Conservation (phyloP, 768 basidiomycete genomes). For the Agrocybe praecox region DNA sequence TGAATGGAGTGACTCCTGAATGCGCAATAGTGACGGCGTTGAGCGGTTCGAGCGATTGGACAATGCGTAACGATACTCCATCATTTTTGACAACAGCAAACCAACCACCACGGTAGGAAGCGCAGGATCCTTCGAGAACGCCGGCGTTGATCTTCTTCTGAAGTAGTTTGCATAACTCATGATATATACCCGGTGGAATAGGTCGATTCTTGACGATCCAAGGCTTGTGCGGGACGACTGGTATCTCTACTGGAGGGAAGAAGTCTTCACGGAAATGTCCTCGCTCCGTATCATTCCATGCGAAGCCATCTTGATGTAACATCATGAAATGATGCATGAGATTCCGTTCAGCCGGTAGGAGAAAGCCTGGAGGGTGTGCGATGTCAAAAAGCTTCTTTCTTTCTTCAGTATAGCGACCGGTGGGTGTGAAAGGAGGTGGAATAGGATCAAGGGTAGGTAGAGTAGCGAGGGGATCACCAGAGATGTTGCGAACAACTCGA, state of each 20-base stretch:
- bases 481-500: conserved; percentile 26
- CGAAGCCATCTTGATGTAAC: conserved; percentile 18
- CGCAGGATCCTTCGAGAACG: conserved; percentile 39
- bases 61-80: conserved; percentile 29
- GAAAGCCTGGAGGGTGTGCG: too few species aligned
- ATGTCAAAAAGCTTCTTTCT: too few species aligned
- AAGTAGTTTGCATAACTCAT: conserved; percentile 32
- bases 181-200: conserved; percentile 29
- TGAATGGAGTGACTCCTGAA: too few species aligned
- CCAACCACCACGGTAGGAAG: conserved; percentile 39
- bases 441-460: conserved; percentile 21
- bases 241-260: conserved; percentile 26
- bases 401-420: too few species aligned
- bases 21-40: conserved; percentile 39
- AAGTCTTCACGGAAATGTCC: too few species aligned
- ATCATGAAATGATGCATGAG: conserved; percentile 29
- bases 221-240: conserved; percentile 33
- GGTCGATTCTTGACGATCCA: conserved; percentile 31
- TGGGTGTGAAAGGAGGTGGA: conserved; percentile 23
- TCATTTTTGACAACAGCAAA: conserved; percentile 40
- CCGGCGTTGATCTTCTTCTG: conserved; percentile 37
- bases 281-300: too few species aligned
- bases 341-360: conserved; percentile 27
- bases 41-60: conserved; percentile 39
- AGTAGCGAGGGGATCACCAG: conserved; percentile 26